These are phyloP conservation scores for Alnus glutinosa DNA, from an alignment of 306 rosid species.

Conservation along the genomic window DNA sequence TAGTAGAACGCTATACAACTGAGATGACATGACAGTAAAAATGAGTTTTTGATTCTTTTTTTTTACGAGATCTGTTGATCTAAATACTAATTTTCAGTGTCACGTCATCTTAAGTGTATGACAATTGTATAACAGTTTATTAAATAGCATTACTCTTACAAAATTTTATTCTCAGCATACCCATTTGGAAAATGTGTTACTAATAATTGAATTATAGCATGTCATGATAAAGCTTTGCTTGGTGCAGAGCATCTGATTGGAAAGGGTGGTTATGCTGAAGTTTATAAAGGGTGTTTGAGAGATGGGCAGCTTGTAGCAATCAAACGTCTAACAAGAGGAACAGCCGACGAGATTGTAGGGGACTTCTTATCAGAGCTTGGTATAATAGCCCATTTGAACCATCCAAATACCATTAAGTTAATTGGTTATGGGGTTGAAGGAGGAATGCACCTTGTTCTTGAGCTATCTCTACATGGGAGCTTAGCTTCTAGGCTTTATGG, in stretches of 20 bases:
- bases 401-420: slow-evolving; percentile 79
- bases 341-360: slow-evolving; percentile 66
- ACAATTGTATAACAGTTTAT: no score
- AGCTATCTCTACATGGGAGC: slow-evolving; percentile 85
- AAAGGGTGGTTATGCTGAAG: slow-evolving; percentile 97
- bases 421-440: slow-evolving; percentile 97
- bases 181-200: no score
- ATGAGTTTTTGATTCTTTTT: no score
- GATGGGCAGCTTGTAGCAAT: slow-evolving; percentile 75
- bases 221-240: slow-evolving; percentile 14
- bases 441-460: slow-evolving; percentile 89
- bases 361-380: slow-evolving; percentile 90
- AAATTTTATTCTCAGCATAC: no score
- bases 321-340: slow-evolving; percentile 73
- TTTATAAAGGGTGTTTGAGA: slow-evolving; percentile 78
- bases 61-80: no score
- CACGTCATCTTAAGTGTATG: no score
- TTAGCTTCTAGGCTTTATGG: slow-evolving; percentile 84
- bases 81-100: no score
- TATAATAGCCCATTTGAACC: slow-evolving; percentile 87
- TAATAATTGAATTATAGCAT: background rate
- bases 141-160: no score
- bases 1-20: no score
- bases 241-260: slow-evolving; percentile 84
- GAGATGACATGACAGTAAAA: no score